Percentiles rank a stretch among this genome's conserved stretches.
Conservation (phyloP, 805 yeast species). For the Candida peoriensis region DNA sequence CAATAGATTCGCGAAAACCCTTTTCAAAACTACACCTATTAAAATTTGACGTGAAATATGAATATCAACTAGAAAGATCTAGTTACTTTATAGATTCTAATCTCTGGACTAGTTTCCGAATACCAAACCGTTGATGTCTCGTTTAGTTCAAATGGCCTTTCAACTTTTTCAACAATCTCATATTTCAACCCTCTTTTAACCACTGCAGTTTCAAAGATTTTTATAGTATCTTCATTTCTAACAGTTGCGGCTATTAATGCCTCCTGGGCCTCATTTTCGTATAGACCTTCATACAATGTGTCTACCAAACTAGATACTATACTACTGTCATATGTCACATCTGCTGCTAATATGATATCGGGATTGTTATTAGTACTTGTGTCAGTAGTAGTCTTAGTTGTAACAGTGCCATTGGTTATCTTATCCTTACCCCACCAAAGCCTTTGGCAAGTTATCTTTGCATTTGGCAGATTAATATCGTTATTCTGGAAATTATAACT, state of each 20-base stretch:
- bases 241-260: slow-evolving; percentile 69
- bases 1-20: too few species aligned
- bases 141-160: slow-evolving; percentile 21
- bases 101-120: slow-evolving; percentile 14
- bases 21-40: too few species aligned
- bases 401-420: slow-evolving; percentile 33
- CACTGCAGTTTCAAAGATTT: slow-evolving; percentile 36
- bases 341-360: slow-evolving; percentile 72
- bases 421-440: slow-evolving; percentile 57
- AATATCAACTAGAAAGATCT: too few species aligned
- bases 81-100: slow-evolving; percentile 13
- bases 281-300: slow-evolving; percentile 33
- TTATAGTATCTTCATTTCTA: slow-evolving; percentile 52
- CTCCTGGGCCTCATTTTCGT: slow-evolving; percentile 12
- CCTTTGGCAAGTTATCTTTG: slow-evolving; percentile 29
- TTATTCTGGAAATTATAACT: slow-evolving; percentile 43
- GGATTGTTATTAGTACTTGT: slow-evolving; percentile 15
- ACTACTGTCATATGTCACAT: slow-evolving; percentile 75
- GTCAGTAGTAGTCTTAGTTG: too few species aligned
- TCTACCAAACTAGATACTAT: slow-evolving; percentile 51
- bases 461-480: slow-evolving; percentile 15
- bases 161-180: slow-evolving; percentile 9
- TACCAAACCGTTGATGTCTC: slow-evolving; percentile 17
- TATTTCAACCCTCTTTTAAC: slow-evolving; percentile 15
- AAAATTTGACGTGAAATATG: too few species aligned